These are phyloP conservation scores for Ascochyta rabiei DNA, from an alignment of 2,329 filamentous ascomycete species.

Conservation along the genomic window DNA sequence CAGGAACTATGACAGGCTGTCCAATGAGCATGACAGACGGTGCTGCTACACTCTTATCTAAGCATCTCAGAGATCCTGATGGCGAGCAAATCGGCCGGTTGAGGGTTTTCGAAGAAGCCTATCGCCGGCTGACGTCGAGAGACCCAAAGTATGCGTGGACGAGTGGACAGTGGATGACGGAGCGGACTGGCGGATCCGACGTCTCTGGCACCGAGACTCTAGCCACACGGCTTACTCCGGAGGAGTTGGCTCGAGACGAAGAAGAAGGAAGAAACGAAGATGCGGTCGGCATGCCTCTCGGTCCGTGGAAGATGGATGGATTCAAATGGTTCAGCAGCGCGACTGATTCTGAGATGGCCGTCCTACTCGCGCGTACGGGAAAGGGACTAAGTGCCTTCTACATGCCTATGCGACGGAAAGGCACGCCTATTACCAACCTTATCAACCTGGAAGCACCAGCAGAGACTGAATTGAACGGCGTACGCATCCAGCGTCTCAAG, in stretches of 20 bases:
- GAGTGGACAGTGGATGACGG: slow-evolving; percentile 80
- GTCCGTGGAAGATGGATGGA: slow-evolving; percentile 66
- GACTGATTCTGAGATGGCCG: slow-evolving; percentile 67
- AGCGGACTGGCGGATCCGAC: slow-evolving; percentile 71
- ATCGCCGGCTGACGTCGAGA: slow-evolving; percentile 59
- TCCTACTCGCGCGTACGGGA: slow-evolving; percentile 67
- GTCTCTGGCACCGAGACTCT: slow-evolving; percentile 71
- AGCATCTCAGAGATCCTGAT: slow-evolving; percentile 30
- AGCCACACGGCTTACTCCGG: slow-evolving; percentile 45
- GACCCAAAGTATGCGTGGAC: slow-evolving; percentile 66
- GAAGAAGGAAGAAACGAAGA: slow-evolving; percentile 35
- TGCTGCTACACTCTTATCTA: slow-evolving; percentile 47
- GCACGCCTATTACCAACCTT: slow-evolving; percentile 4
- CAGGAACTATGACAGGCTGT: slow-evolving; percentile 66
- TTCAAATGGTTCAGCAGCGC: slow-evolving; percentile 77
- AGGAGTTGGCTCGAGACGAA: slow-evolving; percentile 32
- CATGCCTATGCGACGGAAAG: slow-evolving; percentile 63
- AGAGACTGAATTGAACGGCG: slow-evolving; percentile 64
- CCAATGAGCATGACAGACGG: slow-evolving; percentile 72
- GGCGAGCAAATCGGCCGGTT: slow-evolving; percentile 39
- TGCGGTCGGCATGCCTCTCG: slow-evolving; percentile 51
- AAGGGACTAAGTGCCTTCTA: slow-evolving; percentile 66
- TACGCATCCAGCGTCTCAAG: slow-evolving; percentile 72
- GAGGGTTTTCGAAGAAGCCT: slow-evolving; percentile 60
- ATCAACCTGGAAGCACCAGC: slow-evolving; percentile 22